A percentile compares a stretch with the other conserved stretches of the same genome.
phyloP scores from a whole-genome alignment of 1,139 yeast genomes.

The Hyphopichia wangnamkhiaoensis region DNA sequence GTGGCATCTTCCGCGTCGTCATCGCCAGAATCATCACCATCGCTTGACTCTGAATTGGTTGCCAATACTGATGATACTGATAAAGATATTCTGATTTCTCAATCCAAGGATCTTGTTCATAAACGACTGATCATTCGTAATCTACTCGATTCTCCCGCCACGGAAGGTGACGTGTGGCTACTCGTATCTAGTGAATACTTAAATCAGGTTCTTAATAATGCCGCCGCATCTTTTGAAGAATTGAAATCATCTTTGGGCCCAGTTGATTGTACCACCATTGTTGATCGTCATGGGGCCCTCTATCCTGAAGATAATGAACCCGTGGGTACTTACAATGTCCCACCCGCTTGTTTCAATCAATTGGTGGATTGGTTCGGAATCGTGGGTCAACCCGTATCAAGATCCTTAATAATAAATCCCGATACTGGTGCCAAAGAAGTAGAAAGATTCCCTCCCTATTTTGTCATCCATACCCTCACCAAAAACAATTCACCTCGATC shows the following conservation, averaged over 20 bases:
- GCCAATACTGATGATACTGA: not conserved
- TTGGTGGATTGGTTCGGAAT: constrained; percentile 59
- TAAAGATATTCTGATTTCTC: not conserved
- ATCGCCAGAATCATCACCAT: not conserved
- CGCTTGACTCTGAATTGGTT: not conserved
- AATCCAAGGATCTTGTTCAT: not conserved
- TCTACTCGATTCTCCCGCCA: not conserved
- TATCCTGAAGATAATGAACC: constrained; percentile 32
- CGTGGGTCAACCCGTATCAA: constrained; percentile 43
- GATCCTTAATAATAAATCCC: constrained; percentile 43
- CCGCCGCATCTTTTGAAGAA: constrained; percentile 26
- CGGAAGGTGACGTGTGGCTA: constrained; percentile 41
- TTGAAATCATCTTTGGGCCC: constrained; percentile 32
- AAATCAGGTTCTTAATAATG: constrained; percentile 24
- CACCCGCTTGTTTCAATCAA: constrained; percentile 42
- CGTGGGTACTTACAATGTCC: constrained; percentile 31
- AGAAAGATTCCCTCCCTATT: constrained; percentile 55
- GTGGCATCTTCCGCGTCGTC: not conserved
- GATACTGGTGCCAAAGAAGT: constrained; percentile 41
- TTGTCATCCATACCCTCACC: constrained; percentile 52
- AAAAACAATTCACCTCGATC: constrained; percentile 17
- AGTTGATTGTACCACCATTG: constrained; percentile 30
- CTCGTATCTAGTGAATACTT: constrained; percentile 35
- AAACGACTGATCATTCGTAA: not conserved
- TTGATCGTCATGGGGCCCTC: constrained; percentile 33